Percentiles rank a stretch among this genome's conserved stretches.
phyloP scores from a whole-genome alignment of 2,329 filamentous ascomycete genomes.

The Chalaropsis ovoidea region DNA sequence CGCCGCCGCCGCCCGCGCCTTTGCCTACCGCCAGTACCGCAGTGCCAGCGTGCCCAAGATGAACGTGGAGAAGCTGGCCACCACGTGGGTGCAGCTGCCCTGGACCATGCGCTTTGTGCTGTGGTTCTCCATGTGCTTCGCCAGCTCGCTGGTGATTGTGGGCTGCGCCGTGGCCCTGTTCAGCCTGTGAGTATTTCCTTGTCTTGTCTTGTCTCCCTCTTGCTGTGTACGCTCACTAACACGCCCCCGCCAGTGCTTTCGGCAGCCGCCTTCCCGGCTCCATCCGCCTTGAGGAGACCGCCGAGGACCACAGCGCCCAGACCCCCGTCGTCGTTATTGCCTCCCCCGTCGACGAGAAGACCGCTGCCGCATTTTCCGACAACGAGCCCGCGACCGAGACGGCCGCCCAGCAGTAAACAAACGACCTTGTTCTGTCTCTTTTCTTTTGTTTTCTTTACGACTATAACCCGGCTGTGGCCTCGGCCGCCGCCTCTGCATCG shows the following conservation, averaged over 20 bases:
- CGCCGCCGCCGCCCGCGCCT: neutral
- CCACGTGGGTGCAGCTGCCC: constrained; percentile 19
- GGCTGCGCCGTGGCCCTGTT: constrained; percentile 2
- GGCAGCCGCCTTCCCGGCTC: constrained; percentile 5
- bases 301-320: constrained; percentile 6
- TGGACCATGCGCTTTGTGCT: constrained; percentile 18
- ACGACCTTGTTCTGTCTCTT: neutral
- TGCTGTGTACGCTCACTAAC: neutral
- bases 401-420: constrained; percentile 12
- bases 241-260: constrained; percentile 1
- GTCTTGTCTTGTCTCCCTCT: neutral
- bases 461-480: neutral
- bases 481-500: neutral
- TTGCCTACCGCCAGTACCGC: constrained; percentile 6
- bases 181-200: constrained; percentile 18
- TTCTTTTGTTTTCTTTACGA: constrained; percentile 5
- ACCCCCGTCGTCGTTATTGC: neutral
- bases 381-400: neutral
- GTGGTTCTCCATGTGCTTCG: constrained; percentile 23
- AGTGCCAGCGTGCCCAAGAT: neutral
- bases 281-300: constrained; percentile 21
- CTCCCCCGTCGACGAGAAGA: constrained; percentile 7
- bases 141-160: constrained; percentile 18
- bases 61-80: constrained; percentile 14
- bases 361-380: neutral